phyloP scores from a whole-genome alignment of 345 rosid species.

The Clausena lansium region DNA sequence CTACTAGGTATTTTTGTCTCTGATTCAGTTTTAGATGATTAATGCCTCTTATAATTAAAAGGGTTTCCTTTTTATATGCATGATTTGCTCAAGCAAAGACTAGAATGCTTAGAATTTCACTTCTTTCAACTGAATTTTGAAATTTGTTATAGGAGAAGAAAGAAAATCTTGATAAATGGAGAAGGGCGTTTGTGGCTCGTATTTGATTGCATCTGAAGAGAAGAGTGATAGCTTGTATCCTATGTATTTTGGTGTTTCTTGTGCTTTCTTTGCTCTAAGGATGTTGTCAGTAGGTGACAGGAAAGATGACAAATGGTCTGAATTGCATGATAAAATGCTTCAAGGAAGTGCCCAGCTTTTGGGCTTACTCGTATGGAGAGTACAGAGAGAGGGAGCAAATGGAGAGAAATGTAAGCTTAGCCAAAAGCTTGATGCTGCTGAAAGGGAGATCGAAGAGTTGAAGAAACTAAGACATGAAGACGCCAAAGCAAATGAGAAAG shows the following conservation, averaged over 20 bases:
- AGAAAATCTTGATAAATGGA: slow-evolving; percentile 37
- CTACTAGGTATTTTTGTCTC: slow-evolving; percentile 5
- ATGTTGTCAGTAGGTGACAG: slow-evolving; percentile 36
- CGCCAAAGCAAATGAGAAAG: slow-evolving; percentile 93
- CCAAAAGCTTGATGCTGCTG: slow-evolving; percentile 51
- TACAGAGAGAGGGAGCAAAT: slow-evolving; percentile 44
- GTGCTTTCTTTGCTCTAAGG: slow-evolving; percentile 55
- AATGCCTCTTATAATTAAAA: not conserved
- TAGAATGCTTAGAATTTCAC: not conserved
- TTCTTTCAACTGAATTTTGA: slow-evolving; percentile 6
- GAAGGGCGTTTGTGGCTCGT: slow-evolving; percentile 27
- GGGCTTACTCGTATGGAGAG: slow-evolving; percentile 68
- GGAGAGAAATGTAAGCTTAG: slow-evolving; percentile 36
- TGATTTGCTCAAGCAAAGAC: not conserved
- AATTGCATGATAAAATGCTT: slow-evolving; percentile 51
- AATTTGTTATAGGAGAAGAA: slow-evolving; percentile 28
- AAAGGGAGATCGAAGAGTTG: slow-evolving; percentile 54
- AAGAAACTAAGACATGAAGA: slow-evolving; percentile 70
- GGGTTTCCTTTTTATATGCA: not conserved
- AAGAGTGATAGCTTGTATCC: slow-evolving; percentile 45
- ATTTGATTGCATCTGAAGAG: slow-evolving; percentile 26
- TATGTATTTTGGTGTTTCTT: slow-evolving; percentile 67
- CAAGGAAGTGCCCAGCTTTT: slow-evolving; percentile 62
- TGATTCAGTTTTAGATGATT: not conserved
- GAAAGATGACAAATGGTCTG: slow-evolving; percentile 55